A percentile compares a stretch with the other conserved stretches of the same genome.
These are phyloP conservation scores for Myriosclerotinia curreyana DNA, from an alignment of 2,329 filamentous ascomycete species.

Conservation along the genomic window DNA sequence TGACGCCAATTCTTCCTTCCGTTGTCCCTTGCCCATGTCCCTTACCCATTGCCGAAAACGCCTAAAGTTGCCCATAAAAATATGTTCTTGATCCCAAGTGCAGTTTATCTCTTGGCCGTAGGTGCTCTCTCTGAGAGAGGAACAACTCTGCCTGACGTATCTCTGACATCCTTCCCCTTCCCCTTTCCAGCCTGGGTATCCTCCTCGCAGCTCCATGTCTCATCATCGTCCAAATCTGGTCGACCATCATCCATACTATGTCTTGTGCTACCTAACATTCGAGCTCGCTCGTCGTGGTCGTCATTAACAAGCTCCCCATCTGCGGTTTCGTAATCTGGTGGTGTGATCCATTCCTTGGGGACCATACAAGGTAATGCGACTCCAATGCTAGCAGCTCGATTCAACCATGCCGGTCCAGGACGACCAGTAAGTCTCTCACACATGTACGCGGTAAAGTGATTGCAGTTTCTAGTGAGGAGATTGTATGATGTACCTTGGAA, in stretches of 20 bases:
- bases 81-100: slow-evolving; percentile 21
- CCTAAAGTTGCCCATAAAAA: background rate
- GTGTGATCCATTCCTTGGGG: slow-evolving; percentile 75
- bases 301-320: slow-evolving; percentile 64
- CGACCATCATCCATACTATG: slow-evolving; percentile 34
- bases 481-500: slow-evolving; percentile 79
- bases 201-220: slow-evolving; percentile 48
- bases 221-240: slow-evolving; percentile 32
- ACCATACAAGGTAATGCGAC: slow-evolving; percentile 79
- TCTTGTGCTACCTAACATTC: slow-evolving; percentile 50
- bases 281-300: slow-evolving; percentile 53
- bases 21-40: slow-evolving; percentile 25
- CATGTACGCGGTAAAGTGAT: slow-evolving; percentile 79
- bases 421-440: slow-evolving; percentile 70
- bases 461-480: slow-evolving; percentile 80
- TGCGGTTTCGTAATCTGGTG: slow-evolving; percentile 70
- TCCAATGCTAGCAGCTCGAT: slow-evolving; percentile 79
- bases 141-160: slow-evolving; percentile 50
- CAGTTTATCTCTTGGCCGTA: slow-evolving; percentile 27
- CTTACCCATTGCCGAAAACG: slow-evolving; percentile 25
- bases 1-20: slow-evolving; percentile 21
- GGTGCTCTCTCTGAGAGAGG: slow-evolving; percentile 54
- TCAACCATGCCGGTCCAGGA: slow-evolving; percentile 71
- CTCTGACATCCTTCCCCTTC: slow-evolving; percentile 43
- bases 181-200: slow-evolving; percentile 43